phyloP scores from a whole-genome alignment of 78 protist genomes.

The Paratrimastix pyriformis region DNA sequence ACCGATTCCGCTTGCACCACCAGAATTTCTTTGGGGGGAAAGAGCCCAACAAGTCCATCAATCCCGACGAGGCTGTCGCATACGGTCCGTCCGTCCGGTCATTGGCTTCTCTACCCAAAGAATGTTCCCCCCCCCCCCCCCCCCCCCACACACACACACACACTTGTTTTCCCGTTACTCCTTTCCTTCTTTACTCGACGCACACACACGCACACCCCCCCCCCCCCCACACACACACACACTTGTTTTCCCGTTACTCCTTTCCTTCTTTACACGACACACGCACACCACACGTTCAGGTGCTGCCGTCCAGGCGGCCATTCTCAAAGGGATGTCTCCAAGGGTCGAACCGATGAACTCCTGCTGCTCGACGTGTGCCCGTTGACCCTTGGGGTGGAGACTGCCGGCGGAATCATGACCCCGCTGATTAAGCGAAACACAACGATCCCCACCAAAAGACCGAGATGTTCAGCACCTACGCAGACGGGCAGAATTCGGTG shows the following conservation, averaged over 20 bases:
- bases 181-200: too few species aligned
- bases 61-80: slow-evolving; percentile 11
- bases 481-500: slow-evolving; percentile 78
- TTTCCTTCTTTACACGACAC: too few species aligned
- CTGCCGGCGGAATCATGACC: slow-evolving; percentile 98
- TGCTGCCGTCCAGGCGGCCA: slow-evolving; percentile 26
- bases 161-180: too few species aligned
- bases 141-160: too few species aligned
- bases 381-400: slow-evolving; percentile 96
- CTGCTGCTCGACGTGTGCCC: slow-evolving; percentile 95
- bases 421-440: slow-evolving; percentile 91
- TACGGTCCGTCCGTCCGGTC: not conserved
- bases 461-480: slow-evolving; percentile 88
- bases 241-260: too few species aligned
- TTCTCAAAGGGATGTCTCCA: not conserved
- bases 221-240: too few species aligned
- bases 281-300: too few species aligned
- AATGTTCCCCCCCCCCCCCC: too few species aligned
- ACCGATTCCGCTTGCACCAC: too few species aligned
- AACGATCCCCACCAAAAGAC: slow-evolving; percentile 89
- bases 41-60: not conserved
- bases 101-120: too few species aligned
- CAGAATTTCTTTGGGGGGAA: not conserved
- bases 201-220: too few species aligned
- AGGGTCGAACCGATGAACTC: slow-evolving; percentile 24